phyloP scores from a whole-genome alignment of 352 stramenopile genomes.

The Saprolegnia diclina region DNA sequence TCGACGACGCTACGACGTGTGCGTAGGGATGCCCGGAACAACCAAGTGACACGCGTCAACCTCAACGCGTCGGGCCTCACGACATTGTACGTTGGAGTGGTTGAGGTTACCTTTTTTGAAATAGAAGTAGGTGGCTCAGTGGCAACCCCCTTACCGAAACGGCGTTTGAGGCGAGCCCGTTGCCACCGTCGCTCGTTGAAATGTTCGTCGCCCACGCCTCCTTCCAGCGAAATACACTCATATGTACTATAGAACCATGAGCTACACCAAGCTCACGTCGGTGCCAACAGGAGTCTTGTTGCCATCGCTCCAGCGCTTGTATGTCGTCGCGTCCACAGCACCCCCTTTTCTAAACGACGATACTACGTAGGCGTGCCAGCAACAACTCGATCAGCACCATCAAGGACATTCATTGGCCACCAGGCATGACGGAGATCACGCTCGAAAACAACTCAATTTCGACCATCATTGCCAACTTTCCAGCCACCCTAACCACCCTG shows the following conservation, averaged over 20 bases:
- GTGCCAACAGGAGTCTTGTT: not conserved
- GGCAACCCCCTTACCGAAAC: not conserved
- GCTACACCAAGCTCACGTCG: not conserved
- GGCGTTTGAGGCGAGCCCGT: not conserved
- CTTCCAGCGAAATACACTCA: not conserved
- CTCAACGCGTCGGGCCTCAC: conserved; percentile 4
- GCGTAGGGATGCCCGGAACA: conserved; percentile 6
- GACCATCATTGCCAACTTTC: conserved; percentile 13
- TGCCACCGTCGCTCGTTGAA: conserved; percentile 6
- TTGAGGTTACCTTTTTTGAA: not conserved
- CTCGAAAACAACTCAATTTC: conserved; percentile 20
- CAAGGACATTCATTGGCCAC: conserved; percentile 1
- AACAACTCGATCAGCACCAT: conserved; percentile 18
- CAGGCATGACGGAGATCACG: conserved; percentile 9
- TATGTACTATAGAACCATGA: conserved; percentile 1
- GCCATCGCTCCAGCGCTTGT: conserved; percentile 5
- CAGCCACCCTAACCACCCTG: not conserved
- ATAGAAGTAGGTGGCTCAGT: conserved; percentile 3
- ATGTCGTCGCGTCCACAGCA: not conserved
- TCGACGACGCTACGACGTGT: not conserved
- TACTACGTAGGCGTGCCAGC: not conserved
- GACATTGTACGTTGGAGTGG: conserved; percentile 2
- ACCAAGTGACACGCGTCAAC: conserved; percentile 5
- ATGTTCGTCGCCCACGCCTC: not conserved
- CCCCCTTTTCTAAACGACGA: not conserved